phyloP scores from a whole-genome alignment of 495 filamentous ascomycete species.

The Talaromyces stipitatus region DNA sequence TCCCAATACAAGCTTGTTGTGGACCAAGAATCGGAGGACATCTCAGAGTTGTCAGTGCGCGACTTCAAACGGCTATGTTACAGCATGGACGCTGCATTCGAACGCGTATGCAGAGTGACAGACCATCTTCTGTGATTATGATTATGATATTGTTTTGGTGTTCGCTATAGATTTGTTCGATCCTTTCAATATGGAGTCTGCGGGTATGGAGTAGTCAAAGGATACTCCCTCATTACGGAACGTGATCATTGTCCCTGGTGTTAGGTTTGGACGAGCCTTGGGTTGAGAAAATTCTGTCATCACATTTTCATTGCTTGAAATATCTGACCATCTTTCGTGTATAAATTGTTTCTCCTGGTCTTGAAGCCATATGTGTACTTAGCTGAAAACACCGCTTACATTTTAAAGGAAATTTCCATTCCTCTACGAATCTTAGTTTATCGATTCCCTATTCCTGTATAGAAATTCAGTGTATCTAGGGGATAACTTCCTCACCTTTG shows the following conservation, averaged over 20 bases:
- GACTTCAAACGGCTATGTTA: constrained; percentile 38
- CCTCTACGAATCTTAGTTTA: too few relatives aligned
- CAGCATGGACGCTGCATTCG: constrained; percentile 43
- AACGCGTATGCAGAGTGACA: constrained; percentile 38
- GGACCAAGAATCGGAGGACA: constrained; percentile 37
- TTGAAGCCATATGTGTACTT: neutral
- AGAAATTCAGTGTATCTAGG: too few relatives aligned
- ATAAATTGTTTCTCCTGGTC: neutral
- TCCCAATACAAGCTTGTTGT: constrained; percentile 51
- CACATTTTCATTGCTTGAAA: neutral
- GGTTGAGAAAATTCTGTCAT: neutral
- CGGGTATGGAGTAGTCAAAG: neutral
- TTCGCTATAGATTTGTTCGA: neutral
- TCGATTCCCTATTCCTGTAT: too few relatives aligned
- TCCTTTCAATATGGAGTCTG: neutral
- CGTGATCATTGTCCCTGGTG: neutral
- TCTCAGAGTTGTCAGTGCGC: constrained; percentile 21
- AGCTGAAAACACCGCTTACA: neutral
- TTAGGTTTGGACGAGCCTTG: neutral
- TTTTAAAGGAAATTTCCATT: neutral
- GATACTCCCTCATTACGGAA: neutral
- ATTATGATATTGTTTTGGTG: neutral
- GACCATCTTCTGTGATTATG: constrained; percentile 25
- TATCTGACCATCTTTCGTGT: neutral
- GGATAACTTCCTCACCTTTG: too few relatives aligned